Conservation (phyloP, 2,329 filamentous ascomycete species). For the Nigrospora osmanthi region DNA sequence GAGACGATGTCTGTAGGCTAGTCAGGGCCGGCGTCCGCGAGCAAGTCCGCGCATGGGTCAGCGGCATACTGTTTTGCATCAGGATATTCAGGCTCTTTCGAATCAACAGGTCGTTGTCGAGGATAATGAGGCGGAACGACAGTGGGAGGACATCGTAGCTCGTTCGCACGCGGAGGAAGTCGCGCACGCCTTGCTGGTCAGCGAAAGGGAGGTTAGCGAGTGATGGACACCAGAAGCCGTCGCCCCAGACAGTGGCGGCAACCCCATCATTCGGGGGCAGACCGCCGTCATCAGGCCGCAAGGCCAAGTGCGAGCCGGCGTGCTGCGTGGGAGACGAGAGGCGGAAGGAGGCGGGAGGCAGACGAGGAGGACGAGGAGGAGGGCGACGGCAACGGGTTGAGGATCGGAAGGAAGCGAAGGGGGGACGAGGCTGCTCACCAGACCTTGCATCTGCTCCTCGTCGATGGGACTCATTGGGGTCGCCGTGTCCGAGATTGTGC, state of each 20-base stretch:
- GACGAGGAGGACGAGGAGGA: neutral
- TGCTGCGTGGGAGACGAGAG: neutral
- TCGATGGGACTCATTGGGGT: slow-evolving; percentile 55
- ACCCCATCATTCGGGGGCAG: neutral
- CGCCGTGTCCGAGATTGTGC: slow-evolving; percentile 32
- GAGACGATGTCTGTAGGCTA: slow-evolving; percentile 76
- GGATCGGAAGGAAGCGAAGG: neutral
- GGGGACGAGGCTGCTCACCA: slow-evolving; percentile 47
- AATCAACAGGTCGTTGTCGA: slow-evolving; percentile 90
- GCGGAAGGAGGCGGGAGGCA: too few species aligned
- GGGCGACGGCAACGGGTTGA: neutral
- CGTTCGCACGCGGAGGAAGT: slow-evolving; percentile 91
- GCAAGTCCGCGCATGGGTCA: slow-evolving; percentile 5
- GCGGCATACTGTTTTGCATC: slow-evolving; percentile 75
- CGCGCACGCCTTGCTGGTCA: slow-evolving; percentile 74
- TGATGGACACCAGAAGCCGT: neutral
- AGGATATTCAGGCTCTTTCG: slow-evolving; percentile 96
- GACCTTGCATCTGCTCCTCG: slow-evolving; percentile 68
- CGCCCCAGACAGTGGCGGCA: neutral
- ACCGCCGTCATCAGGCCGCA: neutral
- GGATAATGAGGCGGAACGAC: slow-evolving; percentile 89
- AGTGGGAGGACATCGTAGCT: slow-evolving; percentile 97
- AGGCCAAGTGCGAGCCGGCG: too few species aligned
- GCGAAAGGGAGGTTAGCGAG: neutral
- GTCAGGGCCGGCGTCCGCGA: slow-evolving; percentile 2